A percentile compares a stretch with the other conserved stretches of the same genome.
These are phyloP conservation scores for Boletus rubescentipes DNA, from an alignment of 768 basidiomycete genomes.

Conservation along the genomic window DNA sequence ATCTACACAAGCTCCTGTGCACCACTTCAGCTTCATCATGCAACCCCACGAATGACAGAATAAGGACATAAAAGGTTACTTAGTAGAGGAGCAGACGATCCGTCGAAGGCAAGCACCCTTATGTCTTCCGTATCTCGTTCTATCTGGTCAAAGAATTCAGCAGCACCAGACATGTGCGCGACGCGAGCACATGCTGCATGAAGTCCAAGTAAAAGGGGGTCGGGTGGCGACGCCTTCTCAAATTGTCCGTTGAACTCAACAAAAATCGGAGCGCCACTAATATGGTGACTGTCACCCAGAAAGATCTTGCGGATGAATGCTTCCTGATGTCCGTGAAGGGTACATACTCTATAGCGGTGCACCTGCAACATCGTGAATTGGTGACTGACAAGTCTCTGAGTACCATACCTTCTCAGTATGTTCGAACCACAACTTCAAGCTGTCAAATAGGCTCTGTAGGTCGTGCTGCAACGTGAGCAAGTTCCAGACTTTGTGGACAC, in stretches of 20 bases:
- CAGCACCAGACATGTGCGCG: too few species aligned
- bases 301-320: not conserved
- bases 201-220: not conserved
- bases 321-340: not conserved
- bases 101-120: not conserved
- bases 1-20: not conserved
- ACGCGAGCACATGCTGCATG: too few species aligned
- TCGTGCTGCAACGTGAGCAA: not conserved
- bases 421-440: not conserved
- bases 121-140: not conserved
- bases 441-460: not conserved
- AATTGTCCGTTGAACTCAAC: not conserved
- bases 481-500: not conserved
- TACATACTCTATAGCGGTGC: not conserved
- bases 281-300: not conserved
- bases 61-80: not conserved
- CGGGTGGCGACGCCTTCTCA: not conserved
- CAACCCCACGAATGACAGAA: not conserved
- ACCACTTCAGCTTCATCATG: not conserved
- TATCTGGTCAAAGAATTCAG: too few species aligned
- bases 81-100: not conserved
- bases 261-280: not conserved
- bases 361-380: not conserved
- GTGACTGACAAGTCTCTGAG: not conserved
- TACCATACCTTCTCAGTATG: not conserved